These are phyloP conservation scores for Talaromyces sp. DNA, from an alignment of 2,329 filamentous ascomycete genomes.

Conservation along the genomic window DNA sequence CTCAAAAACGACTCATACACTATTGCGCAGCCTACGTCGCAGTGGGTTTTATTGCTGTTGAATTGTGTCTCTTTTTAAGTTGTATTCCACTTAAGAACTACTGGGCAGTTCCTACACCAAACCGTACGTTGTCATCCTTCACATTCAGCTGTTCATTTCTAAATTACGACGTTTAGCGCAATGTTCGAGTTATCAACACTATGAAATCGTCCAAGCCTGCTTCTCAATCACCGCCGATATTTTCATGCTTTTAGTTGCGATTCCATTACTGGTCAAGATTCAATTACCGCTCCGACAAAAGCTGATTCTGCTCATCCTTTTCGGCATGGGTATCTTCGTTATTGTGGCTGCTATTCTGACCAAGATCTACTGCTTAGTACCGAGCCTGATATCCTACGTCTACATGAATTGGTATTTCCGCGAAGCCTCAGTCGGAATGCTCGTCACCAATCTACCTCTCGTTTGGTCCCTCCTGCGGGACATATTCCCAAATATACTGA, in stretches of 20 bases:
- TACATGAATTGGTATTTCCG: constrained; percentile 51
- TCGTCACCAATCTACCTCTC: constrained; percentile 52
- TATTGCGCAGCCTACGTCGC: constrained; percentile 43
- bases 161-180: constrained; percentile 28
- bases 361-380: constrained; percentile 48
- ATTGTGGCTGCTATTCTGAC: constrained; percentile 50
- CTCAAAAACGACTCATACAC: constrained; percentile 36
- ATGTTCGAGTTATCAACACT: constrained; percentile 45
- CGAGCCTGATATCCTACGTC: constrained; percentile 40
- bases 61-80: constrained; percentile 51
- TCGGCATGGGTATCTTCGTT: constrained; percentile 46
- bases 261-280: constrained; percentile 43
- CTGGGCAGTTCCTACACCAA: constrained; percentile 48
- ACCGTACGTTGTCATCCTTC: constrained; percentile 26
- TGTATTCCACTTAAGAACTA: constrained; percentile 51
- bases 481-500: constrained; percentile 42
- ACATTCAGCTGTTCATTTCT: neutral
- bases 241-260: constrained; percentile 43
- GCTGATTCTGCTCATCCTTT: constrained; percentile 42
- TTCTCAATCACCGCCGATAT: constrained; percentile 47
- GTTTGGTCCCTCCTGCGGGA: constrained; percentile 52
- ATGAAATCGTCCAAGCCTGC: constrained; percentile 45
- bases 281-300: constrained; percentile 43
- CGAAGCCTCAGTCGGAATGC: constrained; percentile 43
- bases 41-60: constrained; percentile 48